Conservation (phyloP, 163 green algal species). For the Chloromonas sp. region DNA sequence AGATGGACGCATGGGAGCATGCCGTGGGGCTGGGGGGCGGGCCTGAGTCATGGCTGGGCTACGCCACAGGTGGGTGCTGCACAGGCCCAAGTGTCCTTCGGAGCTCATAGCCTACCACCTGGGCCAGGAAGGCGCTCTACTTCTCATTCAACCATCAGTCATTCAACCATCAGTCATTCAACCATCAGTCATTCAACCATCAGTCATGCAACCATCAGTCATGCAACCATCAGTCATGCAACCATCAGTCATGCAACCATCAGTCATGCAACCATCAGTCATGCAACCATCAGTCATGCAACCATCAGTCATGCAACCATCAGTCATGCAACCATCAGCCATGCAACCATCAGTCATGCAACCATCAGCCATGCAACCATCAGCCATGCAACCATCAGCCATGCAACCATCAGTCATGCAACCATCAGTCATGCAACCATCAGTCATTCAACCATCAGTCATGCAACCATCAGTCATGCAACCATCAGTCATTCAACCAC, state of each 20-base stretch:
- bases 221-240: not conserved
- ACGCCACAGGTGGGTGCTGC: slow-evolving; percentile 17
- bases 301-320: too few species aligned
- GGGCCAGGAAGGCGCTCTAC: not conserved
- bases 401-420: not conserved
- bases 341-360: too few species aligned
- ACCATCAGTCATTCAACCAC: not conserved
- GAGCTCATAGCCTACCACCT: not conserved
- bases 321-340: too few species aligned
- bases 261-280: not conserved
- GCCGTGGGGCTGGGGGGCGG: slow-evolving; percentile 60
- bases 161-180: not conserved
- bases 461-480: not conserved
- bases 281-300: too few species aligned
- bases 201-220: not conserved
- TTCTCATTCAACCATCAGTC: not conserved
- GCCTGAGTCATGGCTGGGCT: slow-evolving; percentile 50
- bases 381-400: not conserved
- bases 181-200: not conserved
- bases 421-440: not conserved
- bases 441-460: not conserved
- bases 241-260: not conserved
- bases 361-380: too few species aligned
- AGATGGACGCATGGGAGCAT: slow-evolving; percentile 50
- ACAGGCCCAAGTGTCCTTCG: not conserved